Base-by-base conservation (phyloP, 768 basidiomycete genomes). In the Pilatotrama ljubarskyi region DNA sequence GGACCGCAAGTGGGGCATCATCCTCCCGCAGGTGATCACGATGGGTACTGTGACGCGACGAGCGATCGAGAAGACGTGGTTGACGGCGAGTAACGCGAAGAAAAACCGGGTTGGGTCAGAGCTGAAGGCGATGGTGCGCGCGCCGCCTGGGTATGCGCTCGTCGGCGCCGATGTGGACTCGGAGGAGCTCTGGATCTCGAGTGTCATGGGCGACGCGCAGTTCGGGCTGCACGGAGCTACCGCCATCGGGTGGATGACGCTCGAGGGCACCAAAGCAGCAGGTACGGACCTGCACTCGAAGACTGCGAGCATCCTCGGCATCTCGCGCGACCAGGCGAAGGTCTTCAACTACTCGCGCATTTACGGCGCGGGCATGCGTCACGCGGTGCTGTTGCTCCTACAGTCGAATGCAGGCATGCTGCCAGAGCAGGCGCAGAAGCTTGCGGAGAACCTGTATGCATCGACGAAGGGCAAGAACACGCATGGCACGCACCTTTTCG, bases 311-410 rank as follows among this genome's bases (percentile, higher is more conserved):
- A 98, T 98, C 68, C 78, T 98, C 38, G 91, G 92, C 17, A 95
- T 95, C 64, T 91, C 93, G 40, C 84, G 96, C 32, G 94, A 98
- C 68, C 88, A 91, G 65, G 96, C 97, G 32, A 98, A 99, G 73
- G 93, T 95, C 36, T 99, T 99, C 84, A 99, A 99, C 71, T 99
- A 98, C 69, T 97, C 96, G 43, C 86, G 96, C 36, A 97, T 99
- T 66, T 98, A 98, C 68, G 95, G 96, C n/a, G 96, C 96, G 1
- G 97, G 95, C 6, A 92, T 94, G 86, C 88, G 88, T 58, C 95
- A 99, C 66, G 97, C 95, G 2, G 78, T 93, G 6, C 83, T 94
- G 10, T 82, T 98, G 1, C 80, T 99, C 3, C 77, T 93, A 44
- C 95, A 98, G 71, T 83, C 88, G 14, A 96, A 90, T 65, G 79